These are phyloP conservation scores for Fusarium cyanostomum DNA, from an alignment of 2,329 filamentous ascomycete species.

Conservation along the genomic window DNA sequence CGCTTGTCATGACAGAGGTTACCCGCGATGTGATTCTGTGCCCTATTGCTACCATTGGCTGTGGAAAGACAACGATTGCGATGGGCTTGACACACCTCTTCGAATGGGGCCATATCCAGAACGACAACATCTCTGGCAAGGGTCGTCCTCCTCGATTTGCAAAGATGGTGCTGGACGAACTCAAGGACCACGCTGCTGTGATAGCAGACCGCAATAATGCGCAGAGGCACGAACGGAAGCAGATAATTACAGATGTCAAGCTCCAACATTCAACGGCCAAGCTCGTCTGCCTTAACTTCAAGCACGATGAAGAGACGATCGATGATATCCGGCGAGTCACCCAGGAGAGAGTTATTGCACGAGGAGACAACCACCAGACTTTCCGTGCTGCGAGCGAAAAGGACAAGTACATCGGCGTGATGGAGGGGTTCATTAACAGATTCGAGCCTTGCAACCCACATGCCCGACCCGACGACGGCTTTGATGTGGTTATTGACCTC, in stretches of 20 bases:
- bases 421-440: slow-evolving; percentile 90
- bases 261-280: slow-evolving; percentile 69
- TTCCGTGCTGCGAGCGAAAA: slow-evolving; percentile 84
- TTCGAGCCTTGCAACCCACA: slow-evolving; percentile 81
- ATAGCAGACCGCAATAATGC: slow-evolving; percentile 97
- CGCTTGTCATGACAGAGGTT: slow-evolving; percentile 61
- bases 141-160: slow-evolving; percentile 82
- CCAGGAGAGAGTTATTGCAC: slow-evolving; percentile 78
- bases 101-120: slow-evolving; percentile 92
- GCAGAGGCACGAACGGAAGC: slow-evolving; percentile 84
- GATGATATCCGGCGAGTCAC: slow-evolving; percentile 79
- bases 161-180: slow-evolving; percentile 70
- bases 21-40: slow-evolving; percentile 80
- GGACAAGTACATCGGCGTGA: slow-evolving; percentile 84
- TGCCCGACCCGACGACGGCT: slow-evolving; percentile 77
- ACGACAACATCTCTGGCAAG: slow-evolving; percentile 91
- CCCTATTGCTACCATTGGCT: slow-evolving; percentile 92
- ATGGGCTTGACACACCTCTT: slow-evolving; percentile 85
- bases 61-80: slow-evolving; percentile 94
- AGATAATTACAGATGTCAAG: slow-evolving; percentile 83
- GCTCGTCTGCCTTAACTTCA: slow-evolving; percentile 88
- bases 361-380: slow-evolving; percentile 97
- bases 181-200: slow-evolving; percentile 75
- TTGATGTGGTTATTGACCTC: slow-evolving; percentile 86
- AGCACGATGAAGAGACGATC: slow-evolving; percentile 81